These are phyloP conservation scores for Hypoxylon sp. DNA, from an alignment of 2,329 filamentous ascomycete species.

Conservation along the genomic window DNA sequence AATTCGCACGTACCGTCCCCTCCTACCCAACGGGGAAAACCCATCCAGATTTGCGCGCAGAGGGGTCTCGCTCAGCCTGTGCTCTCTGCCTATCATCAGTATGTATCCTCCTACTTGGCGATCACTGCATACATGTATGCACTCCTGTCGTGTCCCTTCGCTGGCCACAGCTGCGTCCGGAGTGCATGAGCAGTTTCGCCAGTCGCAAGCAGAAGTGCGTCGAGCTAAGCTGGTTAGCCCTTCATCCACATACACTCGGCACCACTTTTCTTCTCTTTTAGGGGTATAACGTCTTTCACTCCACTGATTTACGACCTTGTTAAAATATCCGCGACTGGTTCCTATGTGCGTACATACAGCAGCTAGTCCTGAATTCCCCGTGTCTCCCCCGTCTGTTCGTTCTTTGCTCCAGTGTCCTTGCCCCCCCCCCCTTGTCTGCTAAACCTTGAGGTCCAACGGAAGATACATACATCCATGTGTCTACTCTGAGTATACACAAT, in stretches of 20 bases:
- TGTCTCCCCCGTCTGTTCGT: neutral
- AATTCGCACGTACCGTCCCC: conserved; percentile 38
- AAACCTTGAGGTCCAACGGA: conserved; percentile 9
- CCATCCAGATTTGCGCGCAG: conserved; percentile 43
- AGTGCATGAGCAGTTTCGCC: conserved; percentile 49
- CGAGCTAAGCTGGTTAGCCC: conserved; percentile 32
- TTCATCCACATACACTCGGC: conserved; percentile 27
- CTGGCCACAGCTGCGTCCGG: conserved; percentile 54
- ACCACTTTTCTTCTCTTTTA: conserved; percentile 32
- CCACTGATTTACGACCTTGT: conserved; percentile 36
- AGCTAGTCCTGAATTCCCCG: conserved; percentile 8
- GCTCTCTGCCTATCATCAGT: conserved; percentile 40
- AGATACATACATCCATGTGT: neutral
- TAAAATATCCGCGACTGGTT: conserved; percentile 39
- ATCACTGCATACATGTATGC: conserved; percentile 56
- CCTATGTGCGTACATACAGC: conserved; percentile 10
- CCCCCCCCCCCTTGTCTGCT: conserved; percentile 1
- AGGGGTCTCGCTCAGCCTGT: conserved; percentile 31
- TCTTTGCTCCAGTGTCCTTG: conserved; percentile 5
- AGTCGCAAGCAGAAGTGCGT: conserved; percentile 41
- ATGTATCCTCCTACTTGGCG: conserved; percentile 51
- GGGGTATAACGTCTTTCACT: conserved; percentile 21
- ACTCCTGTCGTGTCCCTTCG: conserved; percentile 56
- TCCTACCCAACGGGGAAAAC: conserved; percentile 46
- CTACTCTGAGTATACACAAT: neutral